phyloP scores from a whole-genome alignment of 495 filamentous ascomycete species.

The Hypoxylon crocopeplum region DNA sequence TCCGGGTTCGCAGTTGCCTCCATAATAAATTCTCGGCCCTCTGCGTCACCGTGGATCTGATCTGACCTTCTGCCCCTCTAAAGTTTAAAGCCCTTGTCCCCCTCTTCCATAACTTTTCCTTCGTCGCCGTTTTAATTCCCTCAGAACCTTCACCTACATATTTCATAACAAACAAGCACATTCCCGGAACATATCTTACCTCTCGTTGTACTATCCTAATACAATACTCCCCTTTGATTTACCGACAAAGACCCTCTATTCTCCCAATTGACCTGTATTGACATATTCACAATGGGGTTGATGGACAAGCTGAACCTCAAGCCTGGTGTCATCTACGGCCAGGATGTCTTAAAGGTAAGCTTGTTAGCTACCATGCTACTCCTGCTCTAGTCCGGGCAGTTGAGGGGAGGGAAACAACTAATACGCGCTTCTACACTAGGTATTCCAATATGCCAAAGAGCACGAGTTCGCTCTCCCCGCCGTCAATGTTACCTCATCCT shows the following conservation, averaged over 20 bases:
- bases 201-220: neutral
- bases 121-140: conserved; percentile 33
- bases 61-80: conserved; percentile 25
- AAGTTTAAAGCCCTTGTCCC: conserved; percentile 7
- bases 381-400: neutral
- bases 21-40: conserved; percentile 31
- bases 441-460: conserved; percentile 84
- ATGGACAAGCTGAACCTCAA: conserved; percentile 68
- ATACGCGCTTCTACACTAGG: conserved; percentile 7
- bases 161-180: conserved; percentile 14
- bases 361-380: too few species aligned
- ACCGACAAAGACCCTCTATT: neutral
- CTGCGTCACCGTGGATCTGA: conserved; percentile 37
- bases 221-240: neutral
- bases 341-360: conserved; percentile 69
- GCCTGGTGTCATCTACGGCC: conserved; percentile 84
- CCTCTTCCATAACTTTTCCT: conserved; percentile 19
- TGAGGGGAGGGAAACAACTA: neutral
- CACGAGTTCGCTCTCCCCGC: conserved; percentile 88
- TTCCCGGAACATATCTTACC: neutral
- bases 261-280: neutral
- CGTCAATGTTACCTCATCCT: conserved; percentile 94
- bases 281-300: conserved; percentile 31
- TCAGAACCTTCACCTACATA: conserved; percentile 26
- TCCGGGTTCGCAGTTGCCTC: conserved; percentile 21